These are phyloP conservation scores for Vigna mungo DNA, from an alignment of 306 rosid species.

Conservation along the genomic window DNA sequence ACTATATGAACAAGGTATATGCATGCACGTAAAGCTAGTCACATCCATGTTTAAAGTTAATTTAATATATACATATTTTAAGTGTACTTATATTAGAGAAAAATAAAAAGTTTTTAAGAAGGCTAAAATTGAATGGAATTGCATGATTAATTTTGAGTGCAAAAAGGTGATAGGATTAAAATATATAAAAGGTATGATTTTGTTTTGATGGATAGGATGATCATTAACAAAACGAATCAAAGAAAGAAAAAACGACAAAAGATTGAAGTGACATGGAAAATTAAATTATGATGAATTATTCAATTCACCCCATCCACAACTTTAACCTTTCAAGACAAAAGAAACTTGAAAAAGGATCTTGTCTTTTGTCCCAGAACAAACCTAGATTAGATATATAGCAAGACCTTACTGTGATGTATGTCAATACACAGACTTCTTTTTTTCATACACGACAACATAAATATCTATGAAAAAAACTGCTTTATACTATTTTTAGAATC, in stretches of 20 bases:
- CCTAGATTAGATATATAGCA: neutral
- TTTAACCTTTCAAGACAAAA: constrained; percentile 45
- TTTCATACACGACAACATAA: no score
- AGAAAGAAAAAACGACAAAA: constrained; percentile 20
- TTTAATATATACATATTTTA: no score
- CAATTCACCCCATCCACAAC: constrained; percentile 52
- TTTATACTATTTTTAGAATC: no score
- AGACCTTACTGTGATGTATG: neutral
- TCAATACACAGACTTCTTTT: no score
- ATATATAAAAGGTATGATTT: neutral
- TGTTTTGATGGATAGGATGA: constrained; percentile 10
- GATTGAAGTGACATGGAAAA: constrained; percentile 37
- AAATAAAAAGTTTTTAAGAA: no score
- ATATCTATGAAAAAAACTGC: no score
- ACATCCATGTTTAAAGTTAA: no score
- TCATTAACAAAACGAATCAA: neutral
- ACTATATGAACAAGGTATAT: no score
- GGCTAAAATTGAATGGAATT: no score
- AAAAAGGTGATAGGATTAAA: neutral
- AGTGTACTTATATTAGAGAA: no score
- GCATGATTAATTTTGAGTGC: neutral
- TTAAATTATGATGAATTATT: constrained; percentile 25
- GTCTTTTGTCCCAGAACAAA: constrained; percentile 37
- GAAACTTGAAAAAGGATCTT: constrained; percentile 34
- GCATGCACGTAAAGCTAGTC: no score